Evolutionary conservation across 1,284 basidiomycete species (phyloP), one percentile per base, ranked within the genome.

Genomic region (Rhodotorula mucilaginosa): DNA sequence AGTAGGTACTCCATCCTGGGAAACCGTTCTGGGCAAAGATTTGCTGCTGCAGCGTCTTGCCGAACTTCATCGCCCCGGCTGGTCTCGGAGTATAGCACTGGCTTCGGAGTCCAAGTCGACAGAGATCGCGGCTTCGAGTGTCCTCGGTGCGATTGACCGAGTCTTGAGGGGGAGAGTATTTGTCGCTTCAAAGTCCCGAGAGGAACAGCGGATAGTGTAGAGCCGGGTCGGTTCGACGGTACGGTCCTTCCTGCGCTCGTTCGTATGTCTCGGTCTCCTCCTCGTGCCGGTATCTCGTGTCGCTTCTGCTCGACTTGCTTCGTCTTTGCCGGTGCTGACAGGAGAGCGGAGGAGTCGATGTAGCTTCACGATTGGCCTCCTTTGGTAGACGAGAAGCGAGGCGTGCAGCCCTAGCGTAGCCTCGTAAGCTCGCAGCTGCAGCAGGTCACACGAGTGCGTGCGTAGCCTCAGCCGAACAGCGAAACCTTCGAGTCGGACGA

Each of bases 31-130:
- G 70, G 12, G 67, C 70, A 49, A 66, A 72, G 60, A 72, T 72
- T 82, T 96, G 91, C 49, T 91, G 89, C 82, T 96, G 93, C 77
- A 99, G 94, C 78, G 94, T 91, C 84, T 99, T 99, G 79, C 97
- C 97, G 82, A 99, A 99, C 95, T 99, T 77, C 64, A 73, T 74
- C 54, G 54, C n/a, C 6, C 26, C 54, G 23, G 23, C 49, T 19
- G 39, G 39, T 44, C 39, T 44, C 39, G 44, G 4, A 26, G 57
- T 21, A n/a, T 12, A 12, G 46, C 15, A 21, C 4, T 19, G 26
- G 64, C 21, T 56, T 15, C 15, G 21, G 23, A 49, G 3, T 26
- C 39, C 3, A 15, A 21, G 3, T 29, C 7, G 15, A 29, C 29
- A 29, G 57, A 10, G 31, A 39, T 16, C 6, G 54, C 12, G 29